phyloP scores from a whole-genome alignment of 2,329 filamentous ascomycete genomes.

The Talaromyces funiculosus region DNA sequence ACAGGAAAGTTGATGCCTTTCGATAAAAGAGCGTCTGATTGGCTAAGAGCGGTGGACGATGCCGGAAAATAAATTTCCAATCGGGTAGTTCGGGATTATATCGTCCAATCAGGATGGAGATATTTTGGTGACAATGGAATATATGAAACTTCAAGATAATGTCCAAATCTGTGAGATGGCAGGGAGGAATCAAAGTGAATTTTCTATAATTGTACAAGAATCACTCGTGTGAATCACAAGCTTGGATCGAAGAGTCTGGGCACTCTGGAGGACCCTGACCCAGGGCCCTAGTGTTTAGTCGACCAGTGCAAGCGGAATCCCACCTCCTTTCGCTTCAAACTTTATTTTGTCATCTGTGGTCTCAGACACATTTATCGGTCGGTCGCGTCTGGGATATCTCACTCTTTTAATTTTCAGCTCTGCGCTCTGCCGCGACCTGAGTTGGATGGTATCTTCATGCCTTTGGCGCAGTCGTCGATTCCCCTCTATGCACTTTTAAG shows the following conservation, averaged over 20 bases:
- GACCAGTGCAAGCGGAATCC: background rate
- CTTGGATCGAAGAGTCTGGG: background rate
- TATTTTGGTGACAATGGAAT: background rate
- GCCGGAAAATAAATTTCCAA: background rate
- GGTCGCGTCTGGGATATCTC: background rate
- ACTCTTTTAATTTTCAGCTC: background rate
- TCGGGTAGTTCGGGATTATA: too few species aligned
- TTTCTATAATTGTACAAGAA: too few species aligned
- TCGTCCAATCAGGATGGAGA: background rate
- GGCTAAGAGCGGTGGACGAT: background rate
- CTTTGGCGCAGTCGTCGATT: background rate
- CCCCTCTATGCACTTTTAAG: background rate
- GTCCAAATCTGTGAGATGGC: background rate
- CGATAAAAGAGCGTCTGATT: background rate
- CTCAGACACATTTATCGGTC: background rate
- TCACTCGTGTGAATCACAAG: background rate
- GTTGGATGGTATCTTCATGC: background rate
- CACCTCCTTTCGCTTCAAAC: background rate
- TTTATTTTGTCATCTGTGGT: background rate
- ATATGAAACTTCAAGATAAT: too few species aligned
- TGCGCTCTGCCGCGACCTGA: background rate
- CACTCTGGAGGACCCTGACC: background rate
- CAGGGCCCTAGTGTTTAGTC: background rate
- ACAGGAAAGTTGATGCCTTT: too few species aligned
- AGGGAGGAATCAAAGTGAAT: too few species aligned